These are phyloP conservation scores for Hyaloscypha hepaticicola DNA, from an alignment of 495 filamentous ascomycete species.

Conservation along the genomic window DNA sequence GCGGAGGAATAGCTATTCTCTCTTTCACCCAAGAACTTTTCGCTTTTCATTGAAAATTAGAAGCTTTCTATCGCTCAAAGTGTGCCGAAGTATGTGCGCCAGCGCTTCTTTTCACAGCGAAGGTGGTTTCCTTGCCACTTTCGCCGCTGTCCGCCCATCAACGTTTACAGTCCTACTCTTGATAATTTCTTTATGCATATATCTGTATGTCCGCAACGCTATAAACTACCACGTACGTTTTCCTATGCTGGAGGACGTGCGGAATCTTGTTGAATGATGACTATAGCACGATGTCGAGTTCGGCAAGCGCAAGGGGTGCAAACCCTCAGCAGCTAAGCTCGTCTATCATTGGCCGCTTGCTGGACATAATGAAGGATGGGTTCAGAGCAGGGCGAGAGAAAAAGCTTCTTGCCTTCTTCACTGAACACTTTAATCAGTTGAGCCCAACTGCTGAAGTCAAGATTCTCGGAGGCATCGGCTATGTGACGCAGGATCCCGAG, in stretches of 20 bases:
- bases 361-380: constrained; percentile 2
- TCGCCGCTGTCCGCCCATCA: constrained; percentile 5
- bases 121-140: constrained; percentile 6
- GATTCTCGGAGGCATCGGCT: constrained; percentile 31
- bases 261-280: constrained; percentile 5
- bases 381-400: neutral
- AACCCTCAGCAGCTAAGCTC: constrained; percentile 14
- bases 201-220: constrained; percentile 8
- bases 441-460: constrained; percentile 16
- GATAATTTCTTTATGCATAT: constrained; percentile 3
- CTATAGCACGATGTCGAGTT: constrained; percentile 12
- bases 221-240: constrained; percentile 7
- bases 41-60: neutral
- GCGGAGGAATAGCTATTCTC: too few species aligned
- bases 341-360: constrained; percentile 8
- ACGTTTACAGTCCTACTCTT: constrained; percentile 9
- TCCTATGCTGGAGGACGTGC: neutral
- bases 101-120: constrained; percentile 8
- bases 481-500: constrained; percentile 62
- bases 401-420: constrained; percentile 9
- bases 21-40: too few species aligned
- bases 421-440: constrained; percentile 21
- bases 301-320: constrained; percentile 7
- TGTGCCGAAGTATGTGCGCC: constrained; percentile 2
- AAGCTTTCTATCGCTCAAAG: neutral